Evolutionary conservation across 73 alveolate genomes (phyloP).

Genomic region (Symbiodinium natans): DNA sequence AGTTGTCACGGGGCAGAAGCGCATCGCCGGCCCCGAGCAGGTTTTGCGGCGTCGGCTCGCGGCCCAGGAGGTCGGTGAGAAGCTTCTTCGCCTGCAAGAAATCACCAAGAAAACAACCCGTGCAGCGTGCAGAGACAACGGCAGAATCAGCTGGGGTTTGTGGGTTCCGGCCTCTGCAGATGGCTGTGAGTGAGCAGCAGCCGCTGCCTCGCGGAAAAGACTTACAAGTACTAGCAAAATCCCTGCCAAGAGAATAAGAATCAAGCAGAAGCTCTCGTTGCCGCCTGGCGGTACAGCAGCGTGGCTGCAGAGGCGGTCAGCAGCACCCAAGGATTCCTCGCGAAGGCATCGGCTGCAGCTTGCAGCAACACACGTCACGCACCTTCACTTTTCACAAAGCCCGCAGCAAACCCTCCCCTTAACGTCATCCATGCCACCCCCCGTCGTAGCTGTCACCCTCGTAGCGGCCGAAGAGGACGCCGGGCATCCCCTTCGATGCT

Average conservation of each 20-base stretch:
- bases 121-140: no score
- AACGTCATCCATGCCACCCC: neutral
- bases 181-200: neutral
- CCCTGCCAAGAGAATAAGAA: neutral
- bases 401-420: neutral
- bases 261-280: neutral
- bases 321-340: slow-evolving; percentile 94
- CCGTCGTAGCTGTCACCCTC: slow-evolving; percentile 94
- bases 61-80: neutral
- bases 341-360: neutral
- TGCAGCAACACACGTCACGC: neutral
- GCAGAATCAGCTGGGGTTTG: no score
- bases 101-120: no score
- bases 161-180: neutral
- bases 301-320: slow-evolving; percentile 92
- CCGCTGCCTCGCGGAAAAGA: slow-evolving; percentile 83
- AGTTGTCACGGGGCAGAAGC: no score
- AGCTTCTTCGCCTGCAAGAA: neutral
- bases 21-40: slow-evolving; percentile 80
- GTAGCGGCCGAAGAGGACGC: slow-evolving; percentile 94
- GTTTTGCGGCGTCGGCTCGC: slow-evolving; percentile 11
- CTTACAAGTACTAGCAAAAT: no score
- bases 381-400: neutral
- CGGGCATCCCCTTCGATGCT: slow-evolving; percentile 75
- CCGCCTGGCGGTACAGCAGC: slow-evolving; percentile 90